These are phyloP conservation scores for Hemisphaericaspora subhashii DNA, from an alignment of 1,139 yeast species.

Conservation along the genomic window DNA sequence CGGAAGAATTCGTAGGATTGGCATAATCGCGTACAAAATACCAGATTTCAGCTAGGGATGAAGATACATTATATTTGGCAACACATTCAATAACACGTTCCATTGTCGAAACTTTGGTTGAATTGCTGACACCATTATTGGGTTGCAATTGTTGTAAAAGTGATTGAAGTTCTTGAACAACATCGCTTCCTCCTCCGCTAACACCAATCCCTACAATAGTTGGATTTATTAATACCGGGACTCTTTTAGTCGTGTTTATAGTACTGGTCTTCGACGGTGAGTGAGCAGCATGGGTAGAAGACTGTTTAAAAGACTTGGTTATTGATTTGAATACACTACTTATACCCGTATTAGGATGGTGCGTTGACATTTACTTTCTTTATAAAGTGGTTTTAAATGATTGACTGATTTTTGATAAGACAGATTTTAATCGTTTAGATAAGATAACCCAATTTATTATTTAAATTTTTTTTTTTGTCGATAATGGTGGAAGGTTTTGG, in stretches of 20 bases:
- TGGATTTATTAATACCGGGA: constrained; percentile 52
- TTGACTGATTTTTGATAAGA: no score
- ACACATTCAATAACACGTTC: constrained; percentile 51
- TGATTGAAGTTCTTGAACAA: constrained; percentile 41
- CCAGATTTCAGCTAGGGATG: constrained; percentile 72
- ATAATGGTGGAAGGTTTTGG: no score
- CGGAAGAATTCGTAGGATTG: constrained; percentile 19
- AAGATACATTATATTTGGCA: constrained; percentile 52
- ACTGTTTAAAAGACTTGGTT: constrained; percentile 49
- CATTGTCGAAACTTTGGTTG: constrained; percentile 51
- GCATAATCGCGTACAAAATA: constrained; percentile 62
- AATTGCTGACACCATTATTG: constrained; percentile 37
- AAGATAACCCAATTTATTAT: no score
- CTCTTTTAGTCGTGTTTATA: constrained; percentile 18
- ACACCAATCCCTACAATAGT: constrained; percentile 62
- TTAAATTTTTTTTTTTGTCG: no score
- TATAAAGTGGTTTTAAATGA: neutral
- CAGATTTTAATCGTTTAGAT: no score
- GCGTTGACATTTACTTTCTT: constrained; percentile 32
- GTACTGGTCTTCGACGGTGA: neutral
- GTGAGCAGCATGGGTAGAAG: neutral
- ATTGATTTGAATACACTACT: constrained; percentile 56
- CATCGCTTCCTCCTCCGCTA: neutral
- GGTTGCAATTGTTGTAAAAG: constrained; percentile 38
- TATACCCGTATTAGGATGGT: constrained; percentile 34